Conservation (phyloP, 441 rosid species). For the Gossypium aridum region DNA sequence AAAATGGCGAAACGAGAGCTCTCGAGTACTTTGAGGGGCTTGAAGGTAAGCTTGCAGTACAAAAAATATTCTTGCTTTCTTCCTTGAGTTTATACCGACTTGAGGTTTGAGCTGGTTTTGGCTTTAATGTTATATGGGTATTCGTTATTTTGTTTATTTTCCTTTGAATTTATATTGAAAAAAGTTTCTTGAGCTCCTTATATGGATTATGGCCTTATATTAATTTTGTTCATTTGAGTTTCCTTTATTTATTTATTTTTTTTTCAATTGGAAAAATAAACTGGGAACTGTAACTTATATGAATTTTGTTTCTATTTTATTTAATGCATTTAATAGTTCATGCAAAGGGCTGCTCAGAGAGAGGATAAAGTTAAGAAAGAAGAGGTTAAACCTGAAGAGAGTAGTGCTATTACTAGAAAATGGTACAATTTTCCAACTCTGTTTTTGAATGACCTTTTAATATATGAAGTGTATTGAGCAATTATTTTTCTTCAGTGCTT, state of each 20-base stretch:
- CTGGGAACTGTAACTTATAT: background rate
- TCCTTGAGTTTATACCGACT: background rate
- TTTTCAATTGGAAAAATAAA: background rate
- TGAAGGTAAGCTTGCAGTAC: slow-evolving; percentile 48
- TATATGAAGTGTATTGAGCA: too few relatives aligned
- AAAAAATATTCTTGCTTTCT: background rate
- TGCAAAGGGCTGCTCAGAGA: slow-evolving; percentile 73
- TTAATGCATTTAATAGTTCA: slow-evolving; percentile 41
- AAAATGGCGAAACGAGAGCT: slow-evolving; percentile 84
- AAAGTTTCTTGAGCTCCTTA: background rate
- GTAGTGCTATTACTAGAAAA: slow-evolving; percentile 37
- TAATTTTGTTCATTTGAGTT: background rate
- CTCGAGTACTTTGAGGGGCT: slow-evolving; percentile 73
- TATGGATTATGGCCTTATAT: background rate
- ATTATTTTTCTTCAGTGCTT: background rate
- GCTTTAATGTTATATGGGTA: slow-evolving; percentile 10
- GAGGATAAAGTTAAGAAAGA: slow-evolving; percentile 60
- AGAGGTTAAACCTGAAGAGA: slow-evolving; percentile 42
- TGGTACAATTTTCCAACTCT: slow-evolving; percentile 36
- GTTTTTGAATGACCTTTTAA: background rate
- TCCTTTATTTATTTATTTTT: background rate
- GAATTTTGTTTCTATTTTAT: background rate
- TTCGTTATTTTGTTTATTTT: slow-evolving; percentile 6
- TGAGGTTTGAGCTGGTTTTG: slow-evolving; percentile 13
- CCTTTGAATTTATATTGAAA: background rate